Base-by-base conservation (phyloP, 768 basidiomycete genomes). In the Podaxis mareebaensis region DNA sequence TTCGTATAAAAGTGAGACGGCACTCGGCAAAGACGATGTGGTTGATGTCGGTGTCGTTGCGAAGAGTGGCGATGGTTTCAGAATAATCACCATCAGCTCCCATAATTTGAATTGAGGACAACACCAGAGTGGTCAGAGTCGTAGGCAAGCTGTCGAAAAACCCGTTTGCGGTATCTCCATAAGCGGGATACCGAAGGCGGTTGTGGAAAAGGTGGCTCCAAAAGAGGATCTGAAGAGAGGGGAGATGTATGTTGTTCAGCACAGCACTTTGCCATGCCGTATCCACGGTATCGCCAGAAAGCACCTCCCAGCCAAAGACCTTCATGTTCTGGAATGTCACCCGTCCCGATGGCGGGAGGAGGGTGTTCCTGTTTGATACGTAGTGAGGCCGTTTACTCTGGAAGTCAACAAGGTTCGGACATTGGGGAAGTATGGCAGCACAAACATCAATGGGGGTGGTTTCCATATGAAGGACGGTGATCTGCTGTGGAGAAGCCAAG, bases 271-370 rank as follows among this genome's bases (percentile, higher is more conserved):
- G 46, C 46, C 46, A 48, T 1, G 46, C 20, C 6, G 7, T 48
- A 20, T 48, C 46, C 8, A n/a, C n/a, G 24, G 15, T n/a, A 3
- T 20, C 46, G 3, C 46, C 20, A 17, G 46, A 48, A 17, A 48
- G 20, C 10, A 48, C 20, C 46, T 48, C 46, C 46, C 46, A 48
- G 3, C 10, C 46, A 20, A 48, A 48, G 46, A 48, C 46, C n/a
- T 48, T 48, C 20, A 48, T 48, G 8, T 48, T 22, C 46, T n/a
- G 46, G 46, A 48, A 48, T 11, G 46, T 17, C 17, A 22, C 3
- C 20, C 46, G 20, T 24, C 17, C 69, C 67, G 67, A 17, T 67
- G 67, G 17, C 66, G 62, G 22, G 56, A 60, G 5, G n/a, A 6
- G 46, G 3, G 17, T 10, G 10, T 48, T n/a, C n/a, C 17, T 17